Conservation (phyloP, 345 rosid species). For the Lepidium sativum region DNA sequence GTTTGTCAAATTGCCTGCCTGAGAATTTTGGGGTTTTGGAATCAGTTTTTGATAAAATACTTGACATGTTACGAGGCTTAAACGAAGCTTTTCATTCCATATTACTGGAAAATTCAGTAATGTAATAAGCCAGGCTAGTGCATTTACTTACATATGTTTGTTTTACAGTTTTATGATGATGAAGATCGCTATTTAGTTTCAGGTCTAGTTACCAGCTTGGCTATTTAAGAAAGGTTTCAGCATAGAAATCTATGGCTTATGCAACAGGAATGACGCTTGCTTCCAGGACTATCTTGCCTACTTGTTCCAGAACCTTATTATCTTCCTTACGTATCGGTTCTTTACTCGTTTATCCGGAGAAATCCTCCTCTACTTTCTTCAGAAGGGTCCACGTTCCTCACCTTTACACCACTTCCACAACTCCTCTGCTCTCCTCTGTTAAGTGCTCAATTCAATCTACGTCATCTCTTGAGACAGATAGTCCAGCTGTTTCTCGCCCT, state of each 20-base stretch:
- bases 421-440: conserved; percentile 29
- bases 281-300: conserved; percentile 29
- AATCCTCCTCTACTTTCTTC: conserved; percentile 17
- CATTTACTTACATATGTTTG: conserved; percentile 13
- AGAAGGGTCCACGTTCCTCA: conserved; percentile 10
- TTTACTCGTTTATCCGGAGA: conserved; percentile 9
- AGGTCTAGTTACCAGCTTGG: background rate
- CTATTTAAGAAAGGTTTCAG: background rate
- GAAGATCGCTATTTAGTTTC: background rate
- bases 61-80: background rate
- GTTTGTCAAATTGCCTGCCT: conserved; percentile 18
- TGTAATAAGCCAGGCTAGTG: background rate
- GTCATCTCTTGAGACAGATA: conserved; percentile 28
- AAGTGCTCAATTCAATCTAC: conserved; percentile 29
- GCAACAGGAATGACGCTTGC: conserved; percentile 28
- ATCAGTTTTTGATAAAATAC: background rate
- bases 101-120: background rate
- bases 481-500: conserved; percentile 22
- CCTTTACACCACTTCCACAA: conserved; percentile 13
- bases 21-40: background rate
- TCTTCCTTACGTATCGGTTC: conserved; percentile 25
- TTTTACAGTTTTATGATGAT: background rate
- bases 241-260: conserved; percentile 23
- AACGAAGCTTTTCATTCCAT: background rate
- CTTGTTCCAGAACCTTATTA: conserved; percentile 28